phyloP scores from a whole-genome alignment of 2,329 filamentous ascomycete genomes.

The Hymenoscyphus infarciens region DNA sequence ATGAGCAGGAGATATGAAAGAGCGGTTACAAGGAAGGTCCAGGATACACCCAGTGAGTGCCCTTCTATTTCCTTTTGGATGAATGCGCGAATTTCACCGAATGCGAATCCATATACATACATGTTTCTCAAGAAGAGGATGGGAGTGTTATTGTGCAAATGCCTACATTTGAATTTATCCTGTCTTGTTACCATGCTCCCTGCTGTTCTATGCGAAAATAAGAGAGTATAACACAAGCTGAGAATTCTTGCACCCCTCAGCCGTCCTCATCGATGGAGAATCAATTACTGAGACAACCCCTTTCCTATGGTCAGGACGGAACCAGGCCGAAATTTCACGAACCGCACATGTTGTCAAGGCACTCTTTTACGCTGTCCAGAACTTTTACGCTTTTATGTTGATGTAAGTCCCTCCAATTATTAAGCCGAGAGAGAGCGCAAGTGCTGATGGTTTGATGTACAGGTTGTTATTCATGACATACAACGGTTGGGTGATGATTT shows the following conservation, averaged over 20 bases:
- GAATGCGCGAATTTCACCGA: background rate
- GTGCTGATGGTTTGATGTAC: background rate
- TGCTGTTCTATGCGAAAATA: background rate
- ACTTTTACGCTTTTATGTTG: constrained; percentile 98
- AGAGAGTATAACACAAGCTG: constrained; percentile 25
- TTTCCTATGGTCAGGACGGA: constrained; percentile 70
- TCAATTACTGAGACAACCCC: constrained; percentile 58
- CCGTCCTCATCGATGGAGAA: constrained; percentile 22
- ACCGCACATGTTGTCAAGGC: constrained; percentile 77
- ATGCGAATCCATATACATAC: background rate
- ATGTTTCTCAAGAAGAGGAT: background rate
- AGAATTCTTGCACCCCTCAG: constrained; percentile 16
- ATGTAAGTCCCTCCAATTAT: constrained; percentile 74
- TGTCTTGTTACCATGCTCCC: background rate
- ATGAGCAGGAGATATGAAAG: constrained; percentile 73
- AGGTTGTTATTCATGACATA: constrained; percentile 99
- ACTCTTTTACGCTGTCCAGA: constrained; percentile 82
- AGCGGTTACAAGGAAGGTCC: constrained; percentile 30
- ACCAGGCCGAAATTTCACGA: constrained; percentile 57
- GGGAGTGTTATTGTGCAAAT: background rate
- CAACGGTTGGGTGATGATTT: constrained; percentile 95
- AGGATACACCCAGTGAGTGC: constrained; percentile 32
- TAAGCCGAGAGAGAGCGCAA: no score
- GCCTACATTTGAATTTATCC: no score
- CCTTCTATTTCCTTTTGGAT: background rate